Evolutionary conservation across 176 grass and related monocot genomes (phyloP).

Genomic region (Cymbopogon citratus): DNA sequence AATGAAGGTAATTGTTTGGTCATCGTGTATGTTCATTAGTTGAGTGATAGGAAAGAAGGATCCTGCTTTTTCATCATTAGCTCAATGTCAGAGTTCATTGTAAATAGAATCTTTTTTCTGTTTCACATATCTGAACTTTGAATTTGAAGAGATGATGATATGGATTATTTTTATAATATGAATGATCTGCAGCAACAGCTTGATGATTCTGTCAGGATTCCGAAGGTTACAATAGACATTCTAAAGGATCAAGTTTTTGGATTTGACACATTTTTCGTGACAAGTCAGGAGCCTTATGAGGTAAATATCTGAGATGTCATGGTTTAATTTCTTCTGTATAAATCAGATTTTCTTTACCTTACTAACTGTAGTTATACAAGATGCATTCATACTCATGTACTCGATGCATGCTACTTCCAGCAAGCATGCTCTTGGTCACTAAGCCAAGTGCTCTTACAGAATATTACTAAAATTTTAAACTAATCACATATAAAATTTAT

Average conservation of each 20-base stretch:
- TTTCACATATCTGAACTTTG: slow-evolving; percentile 2
- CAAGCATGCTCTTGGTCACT: neutral
- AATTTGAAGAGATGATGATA: neutral
- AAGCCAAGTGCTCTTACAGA: neutral
- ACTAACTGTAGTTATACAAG: neutral
- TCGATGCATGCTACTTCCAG: neutral
- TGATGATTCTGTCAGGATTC: slow-evolving; percentile 67
- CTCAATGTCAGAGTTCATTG: neutral
- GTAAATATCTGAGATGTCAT: slow-evolving; percentile 34
- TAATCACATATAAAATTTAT: neutral
- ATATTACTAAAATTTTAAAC: neutral
- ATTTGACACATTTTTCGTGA: slow-evolving; percentile 95
- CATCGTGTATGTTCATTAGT: neutral
- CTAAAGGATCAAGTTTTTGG: slow-evolving; percentile 97
- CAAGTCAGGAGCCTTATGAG: slow-evolving; percentile 89
- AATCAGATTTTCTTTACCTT: neutral
- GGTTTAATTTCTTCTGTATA: neutral
- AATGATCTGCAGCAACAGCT: slow-evolving; percentile 79
- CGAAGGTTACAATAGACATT: slow-evolving; percentile 86
- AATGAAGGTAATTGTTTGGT: slow-evolving; percentile 65
- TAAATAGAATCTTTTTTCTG: neutral
- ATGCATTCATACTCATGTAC: neutral
- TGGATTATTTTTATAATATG: slow-evolving; percentile 1
- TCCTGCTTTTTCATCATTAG: slow-evolving; percentile 9
- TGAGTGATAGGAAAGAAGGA: neutral